Evolutionary conservation across 768 basidiomycete genomes (phyloP), one percentile per base, ranked within the genome.

Genomic region (Pholiota molesta): DNA sequence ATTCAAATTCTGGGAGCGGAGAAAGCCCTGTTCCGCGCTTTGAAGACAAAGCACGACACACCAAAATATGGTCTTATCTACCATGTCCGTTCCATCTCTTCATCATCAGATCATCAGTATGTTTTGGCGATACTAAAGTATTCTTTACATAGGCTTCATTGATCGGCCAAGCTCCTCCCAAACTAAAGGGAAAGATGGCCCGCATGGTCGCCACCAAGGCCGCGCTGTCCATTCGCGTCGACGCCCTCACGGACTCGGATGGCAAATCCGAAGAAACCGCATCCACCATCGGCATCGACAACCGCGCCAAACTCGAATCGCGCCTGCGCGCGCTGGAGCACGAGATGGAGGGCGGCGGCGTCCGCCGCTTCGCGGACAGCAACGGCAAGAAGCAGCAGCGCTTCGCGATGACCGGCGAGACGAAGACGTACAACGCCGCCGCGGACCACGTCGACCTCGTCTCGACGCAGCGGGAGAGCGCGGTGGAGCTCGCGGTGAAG

Each of bases 51-150:
- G 84, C 94, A 98, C 65, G 97, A 98, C 79, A 98, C 97, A 63
- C 96, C 97, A 26, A 99, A 99, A 79, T 99, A 99, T 72, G 97
- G 97, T 63, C 82, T 99, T n/a, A 99, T 99, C 68, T 99, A 98
- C 78, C 97, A 99, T 79, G 94, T 92, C 74, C 39, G 86, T 78
- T 21, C 19, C 35, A 13, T 42, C n/a, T 39, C 29, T 44, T 42
- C 37, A 54, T 53, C 59, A 35, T 52, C 14, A 5, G 52, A 54
- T 53, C 59, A 35, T 52, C 14, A 5, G 52, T 52, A 54, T 61
- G 57, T 29, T 10, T 49, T 3, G 6, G 16, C 51, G 23, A 7
- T 37, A 28, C 54, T 56, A 13, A 61, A 59, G 57, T 42, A 65
- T 60, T 31, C 65, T 49, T 13, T 31, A 7, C 59, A 9, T 54